Conservation (phyloP, 768 basidiomycete genomes). For the Tricholoma flavovirens region DNA sequence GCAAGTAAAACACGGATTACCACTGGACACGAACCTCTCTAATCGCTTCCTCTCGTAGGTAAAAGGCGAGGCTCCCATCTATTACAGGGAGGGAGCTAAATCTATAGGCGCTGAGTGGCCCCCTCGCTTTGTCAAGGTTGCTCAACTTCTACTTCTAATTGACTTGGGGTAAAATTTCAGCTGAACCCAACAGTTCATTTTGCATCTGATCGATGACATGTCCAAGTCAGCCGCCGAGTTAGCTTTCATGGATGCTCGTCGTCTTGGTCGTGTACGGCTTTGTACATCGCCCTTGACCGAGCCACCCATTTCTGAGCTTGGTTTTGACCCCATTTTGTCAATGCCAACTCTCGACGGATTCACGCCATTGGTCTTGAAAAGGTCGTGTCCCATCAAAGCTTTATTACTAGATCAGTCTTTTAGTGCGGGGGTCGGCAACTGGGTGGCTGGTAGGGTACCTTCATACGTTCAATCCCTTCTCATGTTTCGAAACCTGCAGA, state of each 20-base stretch:
- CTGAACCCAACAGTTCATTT: conserved; percentile 42
- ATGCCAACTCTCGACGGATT: conserved; percentile 59
- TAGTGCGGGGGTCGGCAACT: conserved; percentile 78
- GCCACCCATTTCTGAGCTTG: conserved; percentile 65
- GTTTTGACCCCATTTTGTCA: conserved; percentile 71
- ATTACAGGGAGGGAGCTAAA: conserved; percentile 44
- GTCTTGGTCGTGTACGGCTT: conserved; percentile 66
- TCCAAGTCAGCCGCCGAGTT: conserved; percentile 40
- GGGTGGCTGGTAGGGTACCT: conserved; percentile 58
- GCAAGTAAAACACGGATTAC: conserved; percentile 33
- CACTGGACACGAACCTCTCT: not conserved
- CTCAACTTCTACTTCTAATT: not conserved
- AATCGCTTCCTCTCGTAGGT: conserved; percentile 24
- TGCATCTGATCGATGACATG: conserved; percentile 45
- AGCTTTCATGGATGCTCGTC: conserved; percentile 68
- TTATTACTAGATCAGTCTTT: conserved; percentile 77
- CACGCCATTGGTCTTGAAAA: conserved; percentile 38
- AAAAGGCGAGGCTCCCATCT: conserved; percentile 40
- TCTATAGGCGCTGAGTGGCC: conserved; percentile 50
- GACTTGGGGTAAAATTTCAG: not conserved
- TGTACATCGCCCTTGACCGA: conserved; percentile 51
- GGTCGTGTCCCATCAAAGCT: conserved; percentile 64
- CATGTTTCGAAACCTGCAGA: conserved; percentile 30
- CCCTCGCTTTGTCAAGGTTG: conserved; percentile 58
- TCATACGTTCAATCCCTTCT: not conserved